Base-by-base conservation (phyloP, 1,284 basidiomycete genomes). In the Volvariella volvacea region DNA sequence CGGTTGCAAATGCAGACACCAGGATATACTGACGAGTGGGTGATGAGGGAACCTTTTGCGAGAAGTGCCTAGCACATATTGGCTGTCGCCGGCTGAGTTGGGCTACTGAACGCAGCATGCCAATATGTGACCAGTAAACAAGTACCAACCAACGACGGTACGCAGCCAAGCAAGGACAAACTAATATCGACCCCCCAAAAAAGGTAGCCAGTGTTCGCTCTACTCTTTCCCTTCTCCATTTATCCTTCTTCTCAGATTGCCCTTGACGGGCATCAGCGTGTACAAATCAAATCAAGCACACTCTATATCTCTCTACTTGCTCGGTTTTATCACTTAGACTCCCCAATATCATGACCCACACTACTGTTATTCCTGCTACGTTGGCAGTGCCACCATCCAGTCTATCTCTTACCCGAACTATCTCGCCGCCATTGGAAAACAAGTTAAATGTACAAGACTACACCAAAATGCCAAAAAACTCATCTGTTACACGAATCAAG, bases 1-100 rank as follows among this genome's bases (percentile, higher is more conserved):
- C 55, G 12, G 65, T 62, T 9, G 52, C 42, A n/a, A 55, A 21
- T 38, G 51, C 31, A 21, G 49, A 49, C 33, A 50, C 22, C 17
- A 55, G 32, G 15, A 21, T 17, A 22, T 45, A 41, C 4, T 21
- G 44, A 12, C 22, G 19, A 9, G 32, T 12, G 1, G 19, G 30
- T 14, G 12, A 15, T 28, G 25, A 28, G 25, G 12, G 25, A 12
- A 12, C 15, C 16, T 4, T 14, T 16, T n/a, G 33, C 28, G 30
- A 37, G 10, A 31, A 19, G 19, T 12, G 32, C 17, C 34, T 17
- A 28, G 42, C 14, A 9, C 19, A 16, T 39, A 7, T 9, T 7
- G 3, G 22, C 20, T 39, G 38, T 4, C 10, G n/a, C 17, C 14
- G 38, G 3, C 9, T 4, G 12, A n/a, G 38, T 9, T 20, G 15